phyloP scores from a whole-genome alignment of 2,329 filamentous ascomycete genomes.

The Sporothrix variecibatus region DNA sequence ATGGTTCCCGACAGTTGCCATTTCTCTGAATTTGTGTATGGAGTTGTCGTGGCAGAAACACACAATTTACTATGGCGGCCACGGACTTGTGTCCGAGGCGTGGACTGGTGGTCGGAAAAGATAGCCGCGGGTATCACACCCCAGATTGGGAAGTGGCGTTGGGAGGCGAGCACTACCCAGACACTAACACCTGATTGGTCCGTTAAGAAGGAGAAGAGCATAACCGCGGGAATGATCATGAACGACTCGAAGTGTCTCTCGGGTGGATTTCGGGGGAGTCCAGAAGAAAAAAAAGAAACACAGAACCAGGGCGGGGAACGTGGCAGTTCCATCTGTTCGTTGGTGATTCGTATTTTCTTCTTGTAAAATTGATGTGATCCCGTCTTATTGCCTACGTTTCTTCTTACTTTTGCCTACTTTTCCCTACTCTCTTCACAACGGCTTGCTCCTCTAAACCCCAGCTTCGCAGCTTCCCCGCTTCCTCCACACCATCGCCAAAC shows the following conservation, averaged over 20 bases:
- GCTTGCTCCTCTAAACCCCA: too few species aligned
- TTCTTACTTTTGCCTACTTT: too few species aligned
- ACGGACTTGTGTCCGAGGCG: slow-evolving; percentile 4
- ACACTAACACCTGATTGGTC: neutral
- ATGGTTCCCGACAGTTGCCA: neutral
- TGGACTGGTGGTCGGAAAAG: neutral
- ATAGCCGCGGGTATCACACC: neutral
- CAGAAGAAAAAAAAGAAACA: neutral
- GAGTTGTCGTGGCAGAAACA: neutral
- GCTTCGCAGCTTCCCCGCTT: slow-evolving; percentile 1
- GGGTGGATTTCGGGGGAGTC: neutral
- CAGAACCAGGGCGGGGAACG: neutral
- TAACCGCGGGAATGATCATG: neutral
- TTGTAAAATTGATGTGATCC: neutral
- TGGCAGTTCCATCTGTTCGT: neutral
- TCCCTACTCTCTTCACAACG: too few species aligned
- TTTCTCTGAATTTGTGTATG: neutral
- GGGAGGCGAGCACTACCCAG: neutral
- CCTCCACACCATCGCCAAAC: neutral
- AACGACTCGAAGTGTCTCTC: neutral
- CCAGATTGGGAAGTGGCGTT: neutral
- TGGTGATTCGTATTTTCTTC: neutral
- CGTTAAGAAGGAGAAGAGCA: neutral
- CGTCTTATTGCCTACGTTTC: neutral
- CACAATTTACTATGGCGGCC: neutral